Evolutionary conservation across 345 rosid species (phyloP), one percentile per base, ranked within the genome.

Genomic region (Eucalyptus guilfoylei): DNA sequence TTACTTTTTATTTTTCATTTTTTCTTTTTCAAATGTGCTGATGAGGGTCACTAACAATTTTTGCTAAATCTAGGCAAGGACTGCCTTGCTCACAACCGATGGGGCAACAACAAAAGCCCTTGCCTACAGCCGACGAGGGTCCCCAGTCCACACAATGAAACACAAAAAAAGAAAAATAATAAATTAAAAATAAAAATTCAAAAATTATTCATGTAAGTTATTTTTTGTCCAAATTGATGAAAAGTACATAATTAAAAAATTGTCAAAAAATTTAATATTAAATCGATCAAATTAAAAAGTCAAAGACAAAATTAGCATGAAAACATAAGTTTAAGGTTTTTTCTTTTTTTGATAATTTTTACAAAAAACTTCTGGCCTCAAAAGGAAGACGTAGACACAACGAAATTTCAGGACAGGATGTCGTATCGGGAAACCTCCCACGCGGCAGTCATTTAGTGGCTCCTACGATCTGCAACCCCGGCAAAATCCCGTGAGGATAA

Each of bases 401-500:
- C 0, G 9, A 37, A 44, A 60, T 49, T 28, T 49, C 47, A 28
- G 47, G 58, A 40, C 34, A 21, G 34, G 47, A 50, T 54, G 21
- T n/a, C n/a, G 67, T 85, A 69, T 44, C 44, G 87, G 9, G 89
- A 19, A 80, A 83, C 50, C 60, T 64, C 60, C 48, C 89, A 83
- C 54, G 87, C 85, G 89, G 52, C 89, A 58, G 87, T 9, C 34
- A 30, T 9, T 13, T 37, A 83, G 86, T 88, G 89, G 89, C 44
- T 55, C 45, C 86, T 83, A 13, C 17, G 76, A 81, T 88, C n/a
- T 28, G 40, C 44, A 49, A 3, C 87, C 60, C 28, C 14, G 87
- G 87, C 87, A 45, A 81, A 85, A 86, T 88, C 88, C 34, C 62
- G 87, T 58, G 13, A 81, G 85, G 88, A 89, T 89, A 89, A 89